phyloP scores from a whole-genome alignment of 441 rosid genomes.

The Aquilaria agallochum region DNA sequence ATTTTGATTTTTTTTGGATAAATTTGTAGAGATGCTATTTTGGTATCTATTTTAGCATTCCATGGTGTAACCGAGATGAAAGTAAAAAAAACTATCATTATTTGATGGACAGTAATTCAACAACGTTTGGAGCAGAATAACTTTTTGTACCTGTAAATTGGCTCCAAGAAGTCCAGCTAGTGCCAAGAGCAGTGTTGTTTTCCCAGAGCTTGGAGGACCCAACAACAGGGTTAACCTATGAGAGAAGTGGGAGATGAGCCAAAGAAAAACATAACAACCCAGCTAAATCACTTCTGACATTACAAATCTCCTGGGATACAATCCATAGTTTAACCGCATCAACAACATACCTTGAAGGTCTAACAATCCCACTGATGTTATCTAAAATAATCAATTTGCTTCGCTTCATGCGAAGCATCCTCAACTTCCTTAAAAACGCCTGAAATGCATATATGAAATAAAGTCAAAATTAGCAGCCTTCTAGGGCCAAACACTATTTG shows the following conservation, averaged over 20 bases:
- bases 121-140: too few relatives aligned
- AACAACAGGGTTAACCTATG: constrained; percentile 81
- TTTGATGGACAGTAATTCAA: too few relatives aligned
- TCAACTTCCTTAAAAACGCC: constrained; percentile 68
- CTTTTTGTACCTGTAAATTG: constrained; percentile 59
- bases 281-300: not conserved
- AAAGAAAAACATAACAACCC: constrained; percentile 9
- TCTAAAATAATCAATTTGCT: constrained; percentile 86
- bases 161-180: constrained; percentile 87
- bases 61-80: too few relatives aligned
- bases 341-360: constrained; percentile 79
- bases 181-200: constrained; percentile 89
- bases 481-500: not conserved
- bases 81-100: too few relatives aligned
- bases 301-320: not conserved
- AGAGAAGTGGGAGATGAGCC: not conserved
- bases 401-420: constrained; percentile 52
- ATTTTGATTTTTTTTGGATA: too few relatives aligned
- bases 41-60: too few relatives aligned
- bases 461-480: not conserved
- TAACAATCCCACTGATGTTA: constrained; percentile 66
- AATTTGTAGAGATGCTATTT: too few relatives aligned
- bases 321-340: constrained; percentile 3
- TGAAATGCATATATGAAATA: constrained; percentile 18
- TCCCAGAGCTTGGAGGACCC: constrained; percentile 99